Base-by-base conservation (phyloP, 2,329 filamentous ascomycete species). In the Teratosphaeria viscida region DNA sequence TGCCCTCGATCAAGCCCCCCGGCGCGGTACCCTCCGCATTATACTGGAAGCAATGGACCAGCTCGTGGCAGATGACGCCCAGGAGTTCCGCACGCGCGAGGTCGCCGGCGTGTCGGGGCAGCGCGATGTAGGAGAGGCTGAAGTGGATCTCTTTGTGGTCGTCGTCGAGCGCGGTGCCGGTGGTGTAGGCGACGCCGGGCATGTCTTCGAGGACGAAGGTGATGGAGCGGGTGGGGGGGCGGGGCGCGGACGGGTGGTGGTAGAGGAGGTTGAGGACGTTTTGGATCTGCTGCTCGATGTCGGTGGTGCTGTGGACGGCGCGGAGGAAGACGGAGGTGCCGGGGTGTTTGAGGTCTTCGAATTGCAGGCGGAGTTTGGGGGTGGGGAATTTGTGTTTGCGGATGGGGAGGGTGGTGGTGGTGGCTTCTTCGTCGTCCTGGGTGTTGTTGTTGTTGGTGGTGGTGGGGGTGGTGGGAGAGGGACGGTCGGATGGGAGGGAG, bases 121-220 rank as follows among this genome's bases (percentile, higher is more conserved):
- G 32, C 65, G 96, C 85, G 53, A 37, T 32, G 77, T 96, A 96
- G 54, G 81, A 76, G 1, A 92, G 83, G 16, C 85, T 91, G 73
- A 97, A 81, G 75, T 96, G 90, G 63, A 96, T 94, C 72, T 96
- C 91, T 71, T 96, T 96, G 78, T 96, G 90, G 70, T 94, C 88
- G 62, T 80, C 66, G 74, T 96, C 92, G 11, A 95, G 81, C 47
- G 91, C 87, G 10, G 79, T 82, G 63, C 90, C 89, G 0, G 84
- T 90, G 1, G 92, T 96, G 77, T 96, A 95, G 23, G 92, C 92
- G 4, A 97, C 89, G 56, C 92, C 92, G 55, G 77, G 79, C 83
- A 95, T 91, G 64, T 85, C 79, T 34, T 89, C 84, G 4, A 97
- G 78, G 61, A 96, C 80, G 39, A 97, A 76, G 0, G 92, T 96